Evolutionary conservation across 2,329 filamentous ascomycete genomes (phyloP).

Genomic region (Penicillium aurantiogriseum): DNA sequence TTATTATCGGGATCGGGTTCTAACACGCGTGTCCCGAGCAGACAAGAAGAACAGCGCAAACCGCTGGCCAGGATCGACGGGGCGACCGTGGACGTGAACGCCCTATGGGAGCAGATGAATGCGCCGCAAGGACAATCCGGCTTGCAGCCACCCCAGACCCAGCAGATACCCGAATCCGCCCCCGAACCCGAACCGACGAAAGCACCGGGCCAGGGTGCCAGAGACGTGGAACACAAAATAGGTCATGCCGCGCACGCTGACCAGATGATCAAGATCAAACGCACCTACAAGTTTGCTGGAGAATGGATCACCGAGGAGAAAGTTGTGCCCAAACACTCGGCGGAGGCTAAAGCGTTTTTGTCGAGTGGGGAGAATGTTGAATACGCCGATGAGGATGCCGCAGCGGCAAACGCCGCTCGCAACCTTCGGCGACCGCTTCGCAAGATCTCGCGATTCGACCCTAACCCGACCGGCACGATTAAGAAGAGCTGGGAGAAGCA

Average conservation of each 20-base stretch:
- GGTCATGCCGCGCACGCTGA: conserved; percentile 29
- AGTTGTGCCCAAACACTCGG: conserved; percentile 52
- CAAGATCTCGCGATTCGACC: conserved; percentile 48
- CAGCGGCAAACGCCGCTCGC: conserved; percentile 18
- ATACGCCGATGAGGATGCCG: conserved; percentile 25
- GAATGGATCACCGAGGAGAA: conserved; percentile 56
- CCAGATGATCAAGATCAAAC: conserved; percentile 55
- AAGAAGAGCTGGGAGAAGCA: conserved; percentile 47
- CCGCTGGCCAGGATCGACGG: conserved; percentile 49
- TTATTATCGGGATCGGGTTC: background rate
- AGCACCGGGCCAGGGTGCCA: conserved; percentile 16
- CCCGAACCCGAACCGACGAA: conserved; percentile 13
- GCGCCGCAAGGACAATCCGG: conserved; percentile 25
- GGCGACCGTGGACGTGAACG: conserved; percentile 57
- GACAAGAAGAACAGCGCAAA: conserved; percentile 50
- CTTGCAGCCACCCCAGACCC: conserved; percentile 12
- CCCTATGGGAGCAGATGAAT: conserved; percentile 55
- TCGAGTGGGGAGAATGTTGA: conserved; percentile 42
- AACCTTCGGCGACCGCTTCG: conserved; percentile 42
- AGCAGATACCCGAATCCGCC: conserved; percentile 10
- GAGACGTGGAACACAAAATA: conserved; percentile 10
- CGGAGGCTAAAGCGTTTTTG: conserved; percentile 56
- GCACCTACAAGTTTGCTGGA: conserved; percentile 58
- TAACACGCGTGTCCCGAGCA: conserved; percentile 16
- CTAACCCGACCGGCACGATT: conserved; percentile 44